A percentile compares a stretch with the other conserved stretches of the same genome.
Evolutionary conservation across 2,329 filamentous ascomycete species (phyloP).

Genomic region (Claviceps quebecensis): DNA sequence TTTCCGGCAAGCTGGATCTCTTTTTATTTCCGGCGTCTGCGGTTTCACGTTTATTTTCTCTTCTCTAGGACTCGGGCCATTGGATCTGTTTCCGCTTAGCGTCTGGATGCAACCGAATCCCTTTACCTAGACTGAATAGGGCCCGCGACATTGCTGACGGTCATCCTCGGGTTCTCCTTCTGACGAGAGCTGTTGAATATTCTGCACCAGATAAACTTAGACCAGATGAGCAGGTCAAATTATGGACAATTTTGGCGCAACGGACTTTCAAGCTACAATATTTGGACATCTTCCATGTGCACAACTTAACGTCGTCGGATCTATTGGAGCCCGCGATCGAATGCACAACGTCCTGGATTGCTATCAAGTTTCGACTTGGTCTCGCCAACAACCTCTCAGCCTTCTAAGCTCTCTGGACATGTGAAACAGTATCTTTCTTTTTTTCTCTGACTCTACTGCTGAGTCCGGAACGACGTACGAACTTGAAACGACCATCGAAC

Average conservation of each 20-base stretch:
- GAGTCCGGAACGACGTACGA: constrained; percentile 18
- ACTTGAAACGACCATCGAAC: constrained; percentile 14
- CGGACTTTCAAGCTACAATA: neutral
- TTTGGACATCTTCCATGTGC: neutral
- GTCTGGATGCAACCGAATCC: neutral
- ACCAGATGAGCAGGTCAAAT: neutral
- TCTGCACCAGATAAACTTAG: neutral
- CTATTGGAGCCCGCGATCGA: neutral
- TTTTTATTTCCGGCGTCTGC: constrained; percentile 9
- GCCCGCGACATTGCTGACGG: neutral
- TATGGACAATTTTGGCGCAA: neutral
- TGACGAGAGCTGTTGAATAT: neutral
- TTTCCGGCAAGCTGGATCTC: constrained; percentile 12
- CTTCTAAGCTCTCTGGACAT: neutral
- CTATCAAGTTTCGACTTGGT: neutral
- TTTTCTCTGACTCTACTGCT: constrained; percentile 17
- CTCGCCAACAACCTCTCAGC: neutral
- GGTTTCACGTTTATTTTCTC: neutral
- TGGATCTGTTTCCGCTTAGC: neutral
- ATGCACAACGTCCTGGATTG: neutral
- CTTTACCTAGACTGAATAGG: neutral
- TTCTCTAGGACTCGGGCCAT: neutral
- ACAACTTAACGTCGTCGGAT: neutral
- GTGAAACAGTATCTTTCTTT: constrained; percentile 14
- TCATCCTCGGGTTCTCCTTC: neutral